phyloP scores from a whole-genome alignment of 257 asterid genomes.

The Lycium ferocissimum region DNA sequence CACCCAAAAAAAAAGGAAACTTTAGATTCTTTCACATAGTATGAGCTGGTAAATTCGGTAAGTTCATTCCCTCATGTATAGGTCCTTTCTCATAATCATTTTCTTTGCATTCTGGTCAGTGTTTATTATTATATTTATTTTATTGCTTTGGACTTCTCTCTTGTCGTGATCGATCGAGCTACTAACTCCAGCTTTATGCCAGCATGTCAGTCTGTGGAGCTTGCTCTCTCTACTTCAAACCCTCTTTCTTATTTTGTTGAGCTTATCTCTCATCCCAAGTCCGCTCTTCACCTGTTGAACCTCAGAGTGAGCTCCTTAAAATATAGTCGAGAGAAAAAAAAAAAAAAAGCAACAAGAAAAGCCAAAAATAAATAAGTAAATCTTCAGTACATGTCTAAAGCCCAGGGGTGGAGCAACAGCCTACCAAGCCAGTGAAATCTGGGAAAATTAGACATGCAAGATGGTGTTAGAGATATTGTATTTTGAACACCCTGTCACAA shows the following conservation, averaged over 20 bases:
- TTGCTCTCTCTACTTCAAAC: neutral
- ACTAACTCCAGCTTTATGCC: neutral
- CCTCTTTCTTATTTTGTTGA: neutral
- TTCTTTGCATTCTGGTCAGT: neutral
- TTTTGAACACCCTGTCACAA: no score
- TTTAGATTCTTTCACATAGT: neutral
- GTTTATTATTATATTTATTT: neutral
- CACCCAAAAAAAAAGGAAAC: neutral
- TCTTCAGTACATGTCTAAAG: neutral
- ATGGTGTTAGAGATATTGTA: no score
- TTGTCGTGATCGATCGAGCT: neutral
- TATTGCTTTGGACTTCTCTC: neutral
- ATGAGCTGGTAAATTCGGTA: neutral
- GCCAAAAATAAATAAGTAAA: neutral
- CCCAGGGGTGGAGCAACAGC: no score
- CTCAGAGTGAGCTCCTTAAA: neutral
- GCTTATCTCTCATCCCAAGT: neutral
- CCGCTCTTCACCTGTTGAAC: conserved; percentile 8
- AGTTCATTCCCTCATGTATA: neutral
- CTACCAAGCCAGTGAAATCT: no score
- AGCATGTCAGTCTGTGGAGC: neutral
- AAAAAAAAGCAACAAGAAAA: neutral
- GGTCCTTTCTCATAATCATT: conserved; percentile 5
- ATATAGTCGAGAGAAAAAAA: neutral
- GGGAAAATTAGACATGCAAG: no score